phyloP scores from a whole-genome alignment of 163 green algal genomes.

The Scenedesmus sp. region DNA sequence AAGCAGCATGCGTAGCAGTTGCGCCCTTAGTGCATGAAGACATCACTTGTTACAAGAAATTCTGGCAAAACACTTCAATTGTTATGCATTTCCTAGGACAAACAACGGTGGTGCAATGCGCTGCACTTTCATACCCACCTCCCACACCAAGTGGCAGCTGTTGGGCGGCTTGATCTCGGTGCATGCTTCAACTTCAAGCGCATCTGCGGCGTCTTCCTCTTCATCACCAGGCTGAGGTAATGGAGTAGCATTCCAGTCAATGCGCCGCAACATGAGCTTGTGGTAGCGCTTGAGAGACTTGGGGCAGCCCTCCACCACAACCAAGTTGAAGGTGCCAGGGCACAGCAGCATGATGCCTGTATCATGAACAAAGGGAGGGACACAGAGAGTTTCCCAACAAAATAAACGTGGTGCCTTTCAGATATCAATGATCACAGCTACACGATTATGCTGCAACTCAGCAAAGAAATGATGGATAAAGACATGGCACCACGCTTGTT shows the following conservation, averaged over 20 bases:
- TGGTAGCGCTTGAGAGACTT: conserved; percentile 89
- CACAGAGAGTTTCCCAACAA: not conserved
- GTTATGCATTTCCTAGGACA: too few species aligned
- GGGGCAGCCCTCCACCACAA: conserved; percentile 89
- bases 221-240: conserved; percentile 33
- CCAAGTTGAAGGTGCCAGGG: conserved; percentile 76
- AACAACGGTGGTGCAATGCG: too few species aligned
- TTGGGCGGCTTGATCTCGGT: conserved; percentile 57
- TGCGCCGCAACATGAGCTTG: conserved; percentile 95
- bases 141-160: conserved; percentile 78
- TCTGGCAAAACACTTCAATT: too few species aligned
- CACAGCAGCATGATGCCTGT: conserved; percentile 61
- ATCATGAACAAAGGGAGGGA: not conserved
- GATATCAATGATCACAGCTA: not conserved
- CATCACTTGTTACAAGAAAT: too few species aligned
- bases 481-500: too few species aligned
- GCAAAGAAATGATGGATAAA: too few species aligned
- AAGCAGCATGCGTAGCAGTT: too few species aligned
- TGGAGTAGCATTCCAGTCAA: conserved; percentile 86
- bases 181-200: not conserved
- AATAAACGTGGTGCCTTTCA: not conserved
- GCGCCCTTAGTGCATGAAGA: too few species aligned
- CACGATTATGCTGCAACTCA: too few species aligned
- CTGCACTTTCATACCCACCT: conserved; percentile 22
- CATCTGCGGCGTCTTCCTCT: conserved; percentile 65